Base-by-base conservation (phyloP, 225 moss, liverwort and hornwort genomes). In the Polytrichum formosum region DNA sequence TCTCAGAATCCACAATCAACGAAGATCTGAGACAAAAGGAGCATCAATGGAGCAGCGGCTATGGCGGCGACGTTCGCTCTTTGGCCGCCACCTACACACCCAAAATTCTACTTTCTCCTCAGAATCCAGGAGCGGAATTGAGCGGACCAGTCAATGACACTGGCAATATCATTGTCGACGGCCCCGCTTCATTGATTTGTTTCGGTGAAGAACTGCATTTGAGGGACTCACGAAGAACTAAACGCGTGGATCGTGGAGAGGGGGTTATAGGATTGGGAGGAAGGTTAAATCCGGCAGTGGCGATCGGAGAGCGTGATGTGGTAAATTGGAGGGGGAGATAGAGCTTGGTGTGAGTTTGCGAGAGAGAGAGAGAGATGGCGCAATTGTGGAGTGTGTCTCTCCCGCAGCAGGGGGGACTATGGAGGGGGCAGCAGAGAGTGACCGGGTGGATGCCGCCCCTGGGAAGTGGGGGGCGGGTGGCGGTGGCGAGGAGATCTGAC, bases 361-460 rank as follows among this genome's bases (percentile, higher is more conserved):
- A 37, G 46, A 46, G 46, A 8, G 33, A 33, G 4, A 22, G 26
- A 31, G 3, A 61, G 67, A 87, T 87, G 87, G 84, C 87, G 70
- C 81, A 72, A 61, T 65, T 61, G 60, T 79, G 81, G 81, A 81
- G 23, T 78, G 83, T 59, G 65, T 59, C 13, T 35, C 18, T 20
- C 6, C 18, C 30, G 7, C 17, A 20, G 29, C 59, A 55, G 10
- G 69, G 69, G 29, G 59, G n/a, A 2, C 58, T 58, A 20, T 58
- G 58, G 58, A 58, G 21, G 23, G 9, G 58, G 58, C 23, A 35
- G 18, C 75, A 63, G 65, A 26, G 29, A 73, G 46, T 28, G 56
- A 70, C 53, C 70, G 63, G 29, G 35, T 31, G 7, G 62, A 26
- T 18, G 64, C 31, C 25, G 35, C 71, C 6, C 20, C 6, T 26